Evolutionary conservation across 768 basidiomycete species (phyloP).

Genomic region (Cubamyces lactineus): DNA sequence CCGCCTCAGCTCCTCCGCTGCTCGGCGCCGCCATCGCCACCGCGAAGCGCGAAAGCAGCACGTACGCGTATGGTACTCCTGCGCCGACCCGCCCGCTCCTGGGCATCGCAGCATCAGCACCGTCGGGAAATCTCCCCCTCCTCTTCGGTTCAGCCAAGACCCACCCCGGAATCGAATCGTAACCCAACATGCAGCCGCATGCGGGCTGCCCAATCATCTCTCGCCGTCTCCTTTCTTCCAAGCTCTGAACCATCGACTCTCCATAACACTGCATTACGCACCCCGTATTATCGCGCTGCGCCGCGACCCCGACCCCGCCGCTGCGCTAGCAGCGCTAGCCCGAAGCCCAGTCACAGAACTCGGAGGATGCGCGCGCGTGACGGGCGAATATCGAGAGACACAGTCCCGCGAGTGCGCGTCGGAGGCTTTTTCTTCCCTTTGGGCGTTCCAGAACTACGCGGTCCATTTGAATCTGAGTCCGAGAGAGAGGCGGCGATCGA

Average conservation of each 20-base stretch:
- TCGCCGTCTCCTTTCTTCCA: constrained; percentile 11
- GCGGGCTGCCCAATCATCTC: constrained; percentile 1
- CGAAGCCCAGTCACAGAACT: background rate
- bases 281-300: background rate
- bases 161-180: constrained; percentile 13
- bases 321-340: background rate
- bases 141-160: constrained; percentile 18
- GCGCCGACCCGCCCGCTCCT: background rate
- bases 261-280: constrained; percentile 10
- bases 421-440: background rate
- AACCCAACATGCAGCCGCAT: constrained; percentile 1
- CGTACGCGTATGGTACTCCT: background rate
- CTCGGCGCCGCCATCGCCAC: background rate
- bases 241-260: constrained; percentile 17
- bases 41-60: background rate
- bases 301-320: background rate
- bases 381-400: background rate
- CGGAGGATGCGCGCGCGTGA: background rate
- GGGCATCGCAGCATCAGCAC: constrained; percentile 11
- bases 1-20: background rate
- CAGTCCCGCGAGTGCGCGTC: constrained; percentile 2
- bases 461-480: constrained; percentile 21
- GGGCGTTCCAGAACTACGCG: constrained; percentile 5
- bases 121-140: constrained; percentile 5
- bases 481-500: constrained; percentile 18